These are phyloP conservation scores for Bathelium albidoporum DNA, from an alignment of 495 filamentous ascomycete genomes.

Conservation along the genomic window DNA sequence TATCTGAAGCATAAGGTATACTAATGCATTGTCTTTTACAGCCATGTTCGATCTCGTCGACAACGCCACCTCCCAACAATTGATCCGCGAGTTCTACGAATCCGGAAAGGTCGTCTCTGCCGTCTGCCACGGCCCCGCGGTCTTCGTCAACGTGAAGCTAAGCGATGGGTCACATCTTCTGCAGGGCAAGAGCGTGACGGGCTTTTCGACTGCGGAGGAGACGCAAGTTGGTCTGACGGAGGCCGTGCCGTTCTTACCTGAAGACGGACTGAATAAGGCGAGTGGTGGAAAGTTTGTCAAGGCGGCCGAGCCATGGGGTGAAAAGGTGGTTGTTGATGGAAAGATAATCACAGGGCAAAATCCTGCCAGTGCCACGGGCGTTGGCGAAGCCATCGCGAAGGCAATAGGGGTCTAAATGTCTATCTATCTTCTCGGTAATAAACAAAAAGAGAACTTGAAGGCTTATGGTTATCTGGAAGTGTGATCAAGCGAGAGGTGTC, in stretches of 20 bases:
- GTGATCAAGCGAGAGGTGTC: too few relatives aligned
- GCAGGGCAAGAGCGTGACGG: slow-evolving; percentile 49
- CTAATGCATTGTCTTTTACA: slow-evolving; percentile 17
- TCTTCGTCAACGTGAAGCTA: slow-evolving; percentile 47
- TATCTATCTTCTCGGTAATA: too few relatives aligned
- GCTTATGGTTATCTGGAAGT: too few relatives aligned
- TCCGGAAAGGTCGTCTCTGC: slow-evolving; percentile 17
- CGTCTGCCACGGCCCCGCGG: slow-evolving; percentile 30
- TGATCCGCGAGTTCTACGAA: slow-evolving; percentile 51
- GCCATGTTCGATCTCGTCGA: slow-evolving; percentile 60
- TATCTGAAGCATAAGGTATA: not conserved
- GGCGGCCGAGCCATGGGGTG: slow-evolving; percentile 46
- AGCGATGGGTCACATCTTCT: slow-evolving; percentile 43
- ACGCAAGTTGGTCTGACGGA: slow-evolving; percentile 37
- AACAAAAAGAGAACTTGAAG: too few relatives aligned
- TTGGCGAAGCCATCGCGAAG: slow-evolving; percentile 44
- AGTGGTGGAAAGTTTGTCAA: slow-evolving; percentile 48
- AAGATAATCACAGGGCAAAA: slow-evolving; percentile 68
- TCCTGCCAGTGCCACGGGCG: slow-evolving; percentile 49
- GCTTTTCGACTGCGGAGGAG: slow-evolving; percentile 62
- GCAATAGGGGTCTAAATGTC: slow-evolving; percentile 11
- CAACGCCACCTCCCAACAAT: slow-evolving; percentile 40
- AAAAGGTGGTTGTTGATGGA: slow-evolving; percentile 47
- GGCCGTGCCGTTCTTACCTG: slow-evolving; percentile 54
- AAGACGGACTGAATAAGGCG: slow-evolving; percentile 44